A percentile compares a stretch with the other conserved stretches of the same genome.
These are phyloP conservation scores for Exutisphaerella laricina DNA, from an alignment of 2,329 filamentous ascomycete genomes.

Conservation along the genomic window DNA sequence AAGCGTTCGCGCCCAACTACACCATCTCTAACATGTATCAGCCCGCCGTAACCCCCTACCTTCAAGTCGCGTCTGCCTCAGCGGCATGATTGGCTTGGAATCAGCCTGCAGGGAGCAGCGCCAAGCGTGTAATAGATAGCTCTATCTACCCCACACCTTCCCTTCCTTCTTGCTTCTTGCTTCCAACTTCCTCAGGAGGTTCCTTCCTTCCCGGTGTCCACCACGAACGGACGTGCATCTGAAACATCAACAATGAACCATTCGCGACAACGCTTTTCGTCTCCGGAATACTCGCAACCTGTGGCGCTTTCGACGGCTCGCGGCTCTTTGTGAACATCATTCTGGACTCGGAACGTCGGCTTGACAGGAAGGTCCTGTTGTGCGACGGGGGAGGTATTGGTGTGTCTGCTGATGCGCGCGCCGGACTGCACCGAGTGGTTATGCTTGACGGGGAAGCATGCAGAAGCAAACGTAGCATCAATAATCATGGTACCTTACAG, in stretches of 20 bases:
- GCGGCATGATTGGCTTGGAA: background rate
- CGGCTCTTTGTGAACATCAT: too few species aligned
- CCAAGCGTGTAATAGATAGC: background rate
- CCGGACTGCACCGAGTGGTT: too few species aligned
- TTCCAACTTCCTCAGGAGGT: background rate
- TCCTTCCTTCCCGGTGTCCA: background rate
- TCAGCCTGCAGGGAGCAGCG: background rate
- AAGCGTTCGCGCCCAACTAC: background rate
- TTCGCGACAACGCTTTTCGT: background rate
- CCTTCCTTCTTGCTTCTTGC: background rate
- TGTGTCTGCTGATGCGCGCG: too few species aligned
- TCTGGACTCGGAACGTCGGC: too few species aligned
- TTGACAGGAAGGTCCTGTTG: too few species aligned
- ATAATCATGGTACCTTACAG: too few species aligned
- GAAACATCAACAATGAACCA: conserved; percentile 6
- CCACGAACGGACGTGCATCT: background rate
- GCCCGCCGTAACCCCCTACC: background rate
- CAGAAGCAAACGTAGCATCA: too few species aligned
- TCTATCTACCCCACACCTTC: background rate
- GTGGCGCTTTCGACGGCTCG: too few species aligned
- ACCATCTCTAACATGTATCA: background rate
- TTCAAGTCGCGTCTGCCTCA: background rate
- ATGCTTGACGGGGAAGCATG: too few species aligned
- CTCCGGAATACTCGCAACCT: too few species aligned
- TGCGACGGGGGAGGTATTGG: too few species aligned